These are phyloP conservation scores for Kuraishia molischiana DNA, from an alignment of 805 yeast species.

Conservation along the genomic window DNA sequence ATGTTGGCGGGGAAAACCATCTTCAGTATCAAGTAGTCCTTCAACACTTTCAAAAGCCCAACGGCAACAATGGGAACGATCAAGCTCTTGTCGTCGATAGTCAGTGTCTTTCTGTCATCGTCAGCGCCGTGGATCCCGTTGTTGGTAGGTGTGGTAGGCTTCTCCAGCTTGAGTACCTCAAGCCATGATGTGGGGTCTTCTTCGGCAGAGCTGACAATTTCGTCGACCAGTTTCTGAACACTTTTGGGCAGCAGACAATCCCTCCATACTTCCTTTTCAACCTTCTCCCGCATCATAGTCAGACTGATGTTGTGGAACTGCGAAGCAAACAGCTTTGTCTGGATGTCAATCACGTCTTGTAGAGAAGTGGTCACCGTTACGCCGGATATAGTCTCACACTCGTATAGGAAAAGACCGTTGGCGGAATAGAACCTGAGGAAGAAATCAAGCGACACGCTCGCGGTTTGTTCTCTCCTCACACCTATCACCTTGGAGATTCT, in stretches of 20 bases:
- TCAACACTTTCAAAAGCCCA: constrained; percentile 27
- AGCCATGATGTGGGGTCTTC: constrained; percentile 42
- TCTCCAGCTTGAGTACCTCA: constrained; percentile 18
- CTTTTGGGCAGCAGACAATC: constrained; percentile 47
- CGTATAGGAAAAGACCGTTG: constrained; percentile 61
- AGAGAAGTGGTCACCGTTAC: constrained; percentile 47
- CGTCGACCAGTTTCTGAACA: constrained; percentile 40
- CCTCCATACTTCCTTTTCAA: constrained; percentile 74
- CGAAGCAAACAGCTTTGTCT: constrained; percentile 48
- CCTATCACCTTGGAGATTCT: constrained; percentile 70
- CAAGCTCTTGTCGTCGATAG: constrained; percentile 45
- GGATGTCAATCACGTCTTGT: constrained; percentile 57
- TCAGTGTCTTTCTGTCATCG: constrained; percentile 20
- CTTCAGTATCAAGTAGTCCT: constrained; percentile 46
- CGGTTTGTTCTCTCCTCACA: constrained; percentile 66
- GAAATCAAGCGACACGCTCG: constrained; percentile 43
- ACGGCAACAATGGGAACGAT: constrained; percentile 46
- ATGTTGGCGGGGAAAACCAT: constrained; percentile 42
- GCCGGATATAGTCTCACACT: constrained; percentile 79
- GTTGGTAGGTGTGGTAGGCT: constrained; percentile 12
- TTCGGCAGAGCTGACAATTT: constrained; percentile 35
- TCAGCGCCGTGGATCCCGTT: constrained; percentile 21
- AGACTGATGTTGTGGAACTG: constrained; percentile 44
- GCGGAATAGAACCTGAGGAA: constrained; percentile 61
- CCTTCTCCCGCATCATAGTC: constrained; percentile 31